These are phyloP conservation scores for Soucietia sequanensis DNA, from an alignment of 805 yeast genomes.

Conservation along the genomic window DNA sequence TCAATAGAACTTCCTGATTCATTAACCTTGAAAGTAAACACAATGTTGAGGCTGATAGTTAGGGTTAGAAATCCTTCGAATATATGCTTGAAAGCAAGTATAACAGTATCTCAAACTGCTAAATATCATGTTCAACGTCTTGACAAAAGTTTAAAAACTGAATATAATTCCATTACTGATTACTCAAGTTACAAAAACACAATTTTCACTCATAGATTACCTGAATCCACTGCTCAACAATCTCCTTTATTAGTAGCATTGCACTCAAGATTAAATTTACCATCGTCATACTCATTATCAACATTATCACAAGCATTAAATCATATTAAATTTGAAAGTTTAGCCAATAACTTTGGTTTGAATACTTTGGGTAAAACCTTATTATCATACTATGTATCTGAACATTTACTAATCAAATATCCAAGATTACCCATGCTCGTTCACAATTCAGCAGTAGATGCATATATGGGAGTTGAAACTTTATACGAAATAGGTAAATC, in stretches of 20 bases:
- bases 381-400: slow-evolving; percentile 71
- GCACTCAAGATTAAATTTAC: slow-evolving; percentile 71
- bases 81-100: no score
- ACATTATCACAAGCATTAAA: slow-evolving; percentile 82
- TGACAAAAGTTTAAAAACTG: slow-evolving; percentile 26
- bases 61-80: no score
- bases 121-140: slow-evolving; percentile 21
- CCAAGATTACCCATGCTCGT: slow-evolving; percentile 89
- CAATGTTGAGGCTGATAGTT: slow-evolving; percentile 9
- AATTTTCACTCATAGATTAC: slow-evolving; percentile 44
- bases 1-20: no score
- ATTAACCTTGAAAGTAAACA: no score
- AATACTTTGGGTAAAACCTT: slow-evolving; percentile 80
- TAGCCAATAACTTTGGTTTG: slow-evolving; percentile 74
- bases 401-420: slow-evolving; percentile 68
- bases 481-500: slow-evolving; percentile 63
- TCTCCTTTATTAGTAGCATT: slow-evolving; percentile 77
- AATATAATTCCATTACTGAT: slow-evolving; percentile 31
- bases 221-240: slow-evolving; percentile 47
- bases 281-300: slow-evolving; percentile 53
- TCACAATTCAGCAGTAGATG: slow-evolving; percentile 70
- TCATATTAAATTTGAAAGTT: slow-evolving; percentile 45
- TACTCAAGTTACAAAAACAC: slow-evolving; percentile 41
- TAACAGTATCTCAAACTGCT: background rate
- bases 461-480: slow-evolving; percentile 68